Conservation (phyloP, 108 stramenopile genomes). For the Aurantiochytrium sp. region DNA sequence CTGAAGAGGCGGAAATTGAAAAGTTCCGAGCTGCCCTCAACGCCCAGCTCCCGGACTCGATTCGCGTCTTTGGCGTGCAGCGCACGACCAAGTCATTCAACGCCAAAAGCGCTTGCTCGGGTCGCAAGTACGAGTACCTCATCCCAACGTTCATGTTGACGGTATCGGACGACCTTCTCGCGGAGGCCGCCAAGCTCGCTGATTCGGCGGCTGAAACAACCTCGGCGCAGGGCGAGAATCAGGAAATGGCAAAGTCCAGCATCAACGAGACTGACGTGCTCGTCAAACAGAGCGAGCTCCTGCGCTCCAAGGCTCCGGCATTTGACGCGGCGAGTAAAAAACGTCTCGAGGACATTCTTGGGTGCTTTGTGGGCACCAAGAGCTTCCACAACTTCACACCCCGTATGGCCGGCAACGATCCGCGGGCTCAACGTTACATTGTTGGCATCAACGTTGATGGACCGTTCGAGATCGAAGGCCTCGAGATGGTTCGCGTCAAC, state of each 20-base stretch:
- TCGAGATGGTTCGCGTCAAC: constrained; percentile 73
- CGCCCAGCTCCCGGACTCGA: constrained; percentile 67
- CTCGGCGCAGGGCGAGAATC: constrained; percentile 23
- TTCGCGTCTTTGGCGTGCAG: constrained; percentile 68
- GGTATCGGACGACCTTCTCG: constrained; percentile 40
- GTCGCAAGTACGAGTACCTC: constrained; percentile 92
- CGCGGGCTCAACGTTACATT: constrained; percentile 68
- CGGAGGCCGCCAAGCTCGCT: constrained; percentile 34
- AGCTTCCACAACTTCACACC: constrained; percentile 78
- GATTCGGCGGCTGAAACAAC: not conserved
- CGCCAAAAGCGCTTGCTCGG: constrained; percentile 74
- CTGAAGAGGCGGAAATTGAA: constrained; percentile 24
- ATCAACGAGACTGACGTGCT: not conserved
- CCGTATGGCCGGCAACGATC: constrained; percentile 54
- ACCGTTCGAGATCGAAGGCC: constrained; percentile 53
- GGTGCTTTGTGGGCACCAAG: constrained; percentile 75
- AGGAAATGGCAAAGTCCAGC: not conserved
- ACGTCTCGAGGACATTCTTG: constrained; percentile 43
- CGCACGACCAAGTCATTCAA: constrained; percentile 76
- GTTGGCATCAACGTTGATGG: constrained; percentile 58
- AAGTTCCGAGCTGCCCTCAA: constrained; percentile 57
- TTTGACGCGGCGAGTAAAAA: not conserved
- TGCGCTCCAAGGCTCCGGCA: not conserved
- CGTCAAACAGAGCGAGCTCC: not conserved
- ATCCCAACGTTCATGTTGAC: constrained; percentile 76